Base-by-base conservation (phyloP, 257 asterid genomes). In the Solanum clarkiae region DNA sequence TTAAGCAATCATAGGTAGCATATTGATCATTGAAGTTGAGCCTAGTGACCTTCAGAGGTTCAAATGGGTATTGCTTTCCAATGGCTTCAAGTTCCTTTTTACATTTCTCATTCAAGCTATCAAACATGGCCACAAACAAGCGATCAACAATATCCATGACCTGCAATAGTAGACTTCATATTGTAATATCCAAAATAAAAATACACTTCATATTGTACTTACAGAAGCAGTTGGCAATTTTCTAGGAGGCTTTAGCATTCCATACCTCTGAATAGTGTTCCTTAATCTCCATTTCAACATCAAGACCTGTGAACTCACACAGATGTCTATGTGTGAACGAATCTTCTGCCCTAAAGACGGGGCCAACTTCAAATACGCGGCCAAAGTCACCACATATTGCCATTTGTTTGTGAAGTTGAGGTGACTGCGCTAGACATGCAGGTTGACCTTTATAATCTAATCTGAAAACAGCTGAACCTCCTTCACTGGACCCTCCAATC, bases 371-470 rank as follows among this genome's bases (percentile, higher is more conserved):
- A 87, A 93, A 96, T 14, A 96, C 99, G 42, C 98, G 95, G 60
- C 90, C 89, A 85, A 96, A 94, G 88, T 91, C 98, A 84, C 97
- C 98, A 89, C 95, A 93, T 74, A 96, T 94, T 54, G 98, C 85
- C 99, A 94, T 95, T 84, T 95, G 99, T 60, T 95, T 95, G 86
- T 94, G 98, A 32, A 95, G 94, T 88, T 95, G 99, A 65, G 99
- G 99, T 77, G 99, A 96, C 87, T 96, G 99, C 10, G 98, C 98
- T 85, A 94, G 87, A 85, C 99, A 95, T 32, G 99, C 99, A 83
- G 98, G 92, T 69, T 87, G 92, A 79, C 99, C 99, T 86, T 92
- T 93, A 93, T 96, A 96, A 51, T 91, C 93, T 60, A 96, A 90
- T 87, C 88, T 92, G 88, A 96, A 96, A 69, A 96, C 98, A 83